Evolutionary conservation across 2,329 filamentous ascomycete genomes (phyloP), one percentile per base, ranked within the genome.

Genomic region (Fonsecaea multimorphosa): DNA sequence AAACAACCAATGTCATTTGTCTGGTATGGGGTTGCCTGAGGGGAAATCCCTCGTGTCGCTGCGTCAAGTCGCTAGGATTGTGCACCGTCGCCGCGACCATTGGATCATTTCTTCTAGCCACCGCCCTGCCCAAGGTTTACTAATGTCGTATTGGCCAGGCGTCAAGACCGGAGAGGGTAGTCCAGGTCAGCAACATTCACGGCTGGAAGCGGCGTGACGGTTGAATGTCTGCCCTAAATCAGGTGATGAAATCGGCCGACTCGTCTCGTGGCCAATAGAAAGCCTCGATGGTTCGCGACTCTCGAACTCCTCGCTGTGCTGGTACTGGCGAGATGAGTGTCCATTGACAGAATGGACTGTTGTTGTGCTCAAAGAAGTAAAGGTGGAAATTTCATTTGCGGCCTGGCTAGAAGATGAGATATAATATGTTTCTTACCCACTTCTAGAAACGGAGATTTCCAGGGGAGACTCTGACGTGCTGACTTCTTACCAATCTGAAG

Each of bases 191-290:
- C 32, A 34, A 34, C 11, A 7, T 7, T 12, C 32, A 9, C 2
- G 32, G 32, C 11, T 34, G 5, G 32, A 34, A 31, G 29, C 29
- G 8, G 29, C 32, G 32, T 34, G 32, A 31, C 29, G 8, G 29
- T 8, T 31, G 52, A 29, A 5, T n/a, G 1, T 11, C 3, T 36
- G 51, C 24, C 14, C 31, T 31, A 55, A 34, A 51, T 59, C 40
- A 27, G 57, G 40, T 51, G 57, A 59, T 24, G 19, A n/a, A 31
- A n/a, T 59, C 40, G 57, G 57, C 57, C 27, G 40, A 58, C 19
- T 34, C 38, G 16, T 5, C 14, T 14, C 4, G 38, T 19, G n/a
- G 38, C 38, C 38, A 40, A 40, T 40, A n/a, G 38, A 40, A n/a
- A n/a, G 38, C 38, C 38, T n/a, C 3, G 2, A 40, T n/a, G 4